Conservation (phyloP, 192 early-diverging fungal genomes). For the Backusella liffmaniae region DNA sequence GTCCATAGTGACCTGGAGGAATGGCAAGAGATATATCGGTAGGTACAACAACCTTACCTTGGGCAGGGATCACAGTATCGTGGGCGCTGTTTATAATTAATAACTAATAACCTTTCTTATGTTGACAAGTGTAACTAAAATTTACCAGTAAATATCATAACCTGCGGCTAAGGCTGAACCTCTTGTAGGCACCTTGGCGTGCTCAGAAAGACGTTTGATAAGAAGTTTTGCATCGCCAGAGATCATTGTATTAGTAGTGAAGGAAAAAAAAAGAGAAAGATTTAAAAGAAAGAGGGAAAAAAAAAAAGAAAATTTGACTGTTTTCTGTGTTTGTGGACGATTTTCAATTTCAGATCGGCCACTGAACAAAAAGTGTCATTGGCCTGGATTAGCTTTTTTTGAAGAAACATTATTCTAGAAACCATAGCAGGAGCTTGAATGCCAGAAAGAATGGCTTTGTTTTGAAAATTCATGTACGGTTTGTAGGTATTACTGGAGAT, state of each 20-base stretch:
- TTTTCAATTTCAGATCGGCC: background rate
- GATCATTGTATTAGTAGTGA: background rate
- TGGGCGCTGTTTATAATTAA: slow-evolving; percentile 39
- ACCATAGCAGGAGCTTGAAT: background rate
- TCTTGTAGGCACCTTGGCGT: slow-evolving; percentile 76
- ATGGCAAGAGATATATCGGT: slow-evolving; percentile 88
- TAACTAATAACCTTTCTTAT: background rate
- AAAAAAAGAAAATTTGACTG: background rate
- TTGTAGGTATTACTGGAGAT: too few relatives aligned
- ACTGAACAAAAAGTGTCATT: background rate
- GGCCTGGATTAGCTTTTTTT: background rate
- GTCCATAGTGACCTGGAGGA: slow-evolving; percentile 88
- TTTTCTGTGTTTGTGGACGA: background rate
- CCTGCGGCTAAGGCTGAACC: slow-evolving; percentile 86
- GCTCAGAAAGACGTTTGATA: slow-evolving; percentile 68
- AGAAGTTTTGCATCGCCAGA: slow-evolving; percentile 39
- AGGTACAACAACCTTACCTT: slow-evolving; percentile 71
- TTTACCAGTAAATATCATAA: slow-evolving; percentile 86
- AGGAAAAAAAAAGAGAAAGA: background rate
- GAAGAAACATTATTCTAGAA: background rate
- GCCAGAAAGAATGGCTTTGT: background rate
- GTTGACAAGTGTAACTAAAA: background rate
- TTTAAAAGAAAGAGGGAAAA: background rate
- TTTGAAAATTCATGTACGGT: too few relatives aligned
- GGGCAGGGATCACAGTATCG: slow-evolving; percentile 71